Percentiles rank a stretch among this genome's conserved stretches.
Evolutionary conservation across 768 basidiomycete species (phyloP).

Genomic region (Pisolithus microcarpus): DNA sequence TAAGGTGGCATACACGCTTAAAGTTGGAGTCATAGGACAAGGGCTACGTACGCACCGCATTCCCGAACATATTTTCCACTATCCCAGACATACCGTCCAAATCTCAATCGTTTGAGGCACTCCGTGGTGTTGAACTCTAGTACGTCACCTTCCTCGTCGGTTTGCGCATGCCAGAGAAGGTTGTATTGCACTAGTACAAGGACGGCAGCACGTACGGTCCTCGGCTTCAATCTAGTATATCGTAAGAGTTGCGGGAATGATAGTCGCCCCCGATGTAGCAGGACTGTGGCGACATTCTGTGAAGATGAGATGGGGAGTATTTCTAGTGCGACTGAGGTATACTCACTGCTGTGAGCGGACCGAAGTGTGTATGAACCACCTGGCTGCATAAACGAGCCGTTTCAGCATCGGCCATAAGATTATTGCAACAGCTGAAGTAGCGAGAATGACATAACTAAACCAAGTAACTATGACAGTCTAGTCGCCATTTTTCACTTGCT

Average conservation of each 20-base stretch:
- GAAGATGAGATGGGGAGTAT: constrained; percentile 1
- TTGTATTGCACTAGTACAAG: constrained; percentile 88
- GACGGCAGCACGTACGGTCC: constrained; percentile 61
- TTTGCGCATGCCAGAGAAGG: constrained; percentile 75
- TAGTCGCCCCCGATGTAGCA: constrained; percentile 82
- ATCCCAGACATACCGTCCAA: constrained; percentile 76
- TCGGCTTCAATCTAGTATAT: constrained; percentile 59
- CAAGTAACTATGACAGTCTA: too few species aligned
- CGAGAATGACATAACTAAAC: too few species aligned
- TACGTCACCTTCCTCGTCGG: constrained; percentile 65
- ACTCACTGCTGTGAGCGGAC: constrained; percentile 57
- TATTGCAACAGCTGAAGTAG: too few species aligned
- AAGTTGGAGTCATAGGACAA: background rate
- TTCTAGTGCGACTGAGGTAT: background rate
- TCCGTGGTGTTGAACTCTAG: constrained; percentile 80
- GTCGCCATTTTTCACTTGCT: too few species aligned
- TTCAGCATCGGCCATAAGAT: constrained; percentile 56
- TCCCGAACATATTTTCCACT: constrained; percentile 64
- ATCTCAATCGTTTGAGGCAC: constrained; percentile 74
- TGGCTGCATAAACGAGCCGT: constrained; percentile 54
- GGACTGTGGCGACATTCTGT: constrained; percentile 64
- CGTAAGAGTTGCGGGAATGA: constrained; percentile 61
- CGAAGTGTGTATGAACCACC: constrained; percentile 60
- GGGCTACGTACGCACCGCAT: constrained; percentile 45
- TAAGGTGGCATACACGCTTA: background rate